A percentile compares a stretch with the other conserved stretches of the same genome.
These are phyloP conservation scores for Eragrostis tef DNA, from an alignment of 202 grass and related monocot species.

Conservation along the genomic window DNA sequence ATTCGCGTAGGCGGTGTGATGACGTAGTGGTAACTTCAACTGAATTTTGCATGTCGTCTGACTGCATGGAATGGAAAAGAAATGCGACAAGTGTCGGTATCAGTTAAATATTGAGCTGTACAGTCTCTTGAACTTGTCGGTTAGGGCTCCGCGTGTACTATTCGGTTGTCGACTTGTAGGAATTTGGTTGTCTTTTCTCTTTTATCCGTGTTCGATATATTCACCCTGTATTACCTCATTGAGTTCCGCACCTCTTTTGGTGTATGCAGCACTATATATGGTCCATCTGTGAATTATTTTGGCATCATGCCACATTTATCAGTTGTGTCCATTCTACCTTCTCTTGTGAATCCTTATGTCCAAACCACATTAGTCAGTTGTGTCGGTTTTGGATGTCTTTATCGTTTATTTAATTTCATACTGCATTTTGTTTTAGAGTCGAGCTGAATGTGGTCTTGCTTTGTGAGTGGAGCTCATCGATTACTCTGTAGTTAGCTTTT, in stretches of 20 bases:
- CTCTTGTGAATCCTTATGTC: background rate
- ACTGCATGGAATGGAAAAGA: slow-evolving; percentile 1
- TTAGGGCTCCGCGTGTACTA: background rate
- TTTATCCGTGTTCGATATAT: slow-evolving; percentile 31
- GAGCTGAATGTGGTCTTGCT: background rate
- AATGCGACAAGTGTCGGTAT: background rate
- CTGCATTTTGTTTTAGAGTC: background rate
- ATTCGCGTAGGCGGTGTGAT: background rate
- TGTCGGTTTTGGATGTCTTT: background rate
- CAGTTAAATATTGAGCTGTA: slow-evolving; percentile 6
- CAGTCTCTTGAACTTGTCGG: background rate
- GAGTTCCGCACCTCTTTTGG: background rate
- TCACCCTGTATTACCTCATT: background rate
- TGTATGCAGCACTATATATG: slow-evolving; percentile 1
- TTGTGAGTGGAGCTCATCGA: background rate
- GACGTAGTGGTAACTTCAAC: slow-evolving; percentile 9
- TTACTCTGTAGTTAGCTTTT: slow-evolving; percentile 16
- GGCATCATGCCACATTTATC: background rate
- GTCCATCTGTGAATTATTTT: background rate
- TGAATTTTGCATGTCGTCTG: slow-evolving; percentile 21
- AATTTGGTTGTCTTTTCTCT: background rate
- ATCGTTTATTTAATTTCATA: background rate
- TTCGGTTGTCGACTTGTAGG: slow-evolving; percentile 10
- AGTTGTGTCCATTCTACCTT: background rate
- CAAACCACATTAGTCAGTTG: too few species aligned